phyloP scores from a whole-genome alignment of 495 filamentous ascomycete genomes.

The Penicillium silybi region DNA sequence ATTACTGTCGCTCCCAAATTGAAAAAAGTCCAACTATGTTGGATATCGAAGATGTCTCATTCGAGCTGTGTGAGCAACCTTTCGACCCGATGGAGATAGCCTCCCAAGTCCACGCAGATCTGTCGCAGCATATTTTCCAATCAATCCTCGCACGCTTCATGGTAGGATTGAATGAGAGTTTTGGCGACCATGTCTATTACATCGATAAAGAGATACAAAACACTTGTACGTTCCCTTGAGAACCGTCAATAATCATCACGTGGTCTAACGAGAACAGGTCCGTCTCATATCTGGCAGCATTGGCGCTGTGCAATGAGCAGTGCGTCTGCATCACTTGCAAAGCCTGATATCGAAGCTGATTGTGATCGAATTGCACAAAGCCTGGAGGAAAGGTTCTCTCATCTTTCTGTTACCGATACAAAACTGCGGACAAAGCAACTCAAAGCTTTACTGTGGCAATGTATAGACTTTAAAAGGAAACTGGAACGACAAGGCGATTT shows the following conservation, averaged over 20 bases:
- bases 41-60: background rate
- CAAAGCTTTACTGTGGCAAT: slow-evolving; percentile 3
- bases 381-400: background rate
- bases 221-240: too few species aligned
- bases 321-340: background rate
- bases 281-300: slow-evolving; percentile 4
- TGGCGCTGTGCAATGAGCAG: slow-evolving; percentile 15
- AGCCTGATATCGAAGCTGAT: background rate
- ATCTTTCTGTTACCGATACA: background rate
- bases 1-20: background rate
- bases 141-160: background rate
- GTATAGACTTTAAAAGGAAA: slow-evolving; percentile 14
- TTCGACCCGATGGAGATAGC: background rate
- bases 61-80: background rate
- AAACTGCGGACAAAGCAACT: background rate
- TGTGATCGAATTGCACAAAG: background rate
- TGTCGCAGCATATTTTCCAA: background rate
- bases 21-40: too few species aligned
- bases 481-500: slow-evolving; percentile 18
- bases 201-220: background rate
- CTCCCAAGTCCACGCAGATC: background rate
- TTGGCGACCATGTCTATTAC: background rate
- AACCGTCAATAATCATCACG: background rate
- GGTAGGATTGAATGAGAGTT: background rate
- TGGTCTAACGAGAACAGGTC: slow-evolving; percentile 1